phyloP scores from a whole-genome alignment of 805 yeast genomes.

The Candida tallmaniae region DNA sequence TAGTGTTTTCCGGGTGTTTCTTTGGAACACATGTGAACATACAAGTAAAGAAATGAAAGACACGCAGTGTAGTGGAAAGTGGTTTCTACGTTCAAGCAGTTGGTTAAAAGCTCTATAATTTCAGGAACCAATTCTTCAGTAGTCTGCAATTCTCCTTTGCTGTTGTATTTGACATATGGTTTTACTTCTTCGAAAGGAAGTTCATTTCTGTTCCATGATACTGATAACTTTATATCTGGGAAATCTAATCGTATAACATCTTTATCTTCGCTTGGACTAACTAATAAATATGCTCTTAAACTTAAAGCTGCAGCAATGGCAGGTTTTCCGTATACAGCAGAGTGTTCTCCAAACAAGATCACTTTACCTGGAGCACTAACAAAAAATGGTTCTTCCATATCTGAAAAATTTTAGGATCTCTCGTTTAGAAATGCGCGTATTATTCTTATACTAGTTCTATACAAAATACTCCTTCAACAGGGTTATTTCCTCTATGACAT shows the following conservation, averaged over 20 bases:
- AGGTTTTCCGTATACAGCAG: constrained; percentile 90
- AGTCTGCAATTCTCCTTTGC: constrained; percentile 14
- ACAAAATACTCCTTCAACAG: constrained; percentile 28
- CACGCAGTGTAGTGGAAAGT: constrained; percentile 74
- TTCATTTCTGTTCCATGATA: constrained; percentile 56
- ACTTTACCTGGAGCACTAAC: constrained; percentile 97
- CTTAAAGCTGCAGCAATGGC: constrained; percentile 95
- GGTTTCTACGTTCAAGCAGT: constrained; percentile 42
- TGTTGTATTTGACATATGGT: constrained; percentile 13
- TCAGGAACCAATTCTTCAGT: constrained; percentile 59
- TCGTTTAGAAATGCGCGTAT: no score
- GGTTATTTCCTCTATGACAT: constrained; percentile 33
- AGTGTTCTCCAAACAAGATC: constrained; percentile 93
- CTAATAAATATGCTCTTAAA: constrained; percentile 75
- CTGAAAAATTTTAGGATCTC: not conserved
- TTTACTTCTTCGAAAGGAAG: constrained; percentile 55
- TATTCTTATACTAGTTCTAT: not conserved
- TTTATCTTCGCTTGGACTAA: constrained; percentile 41
- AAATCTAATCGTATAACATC: constrained; percentile 59
- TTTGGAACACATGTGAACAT: constrained; percentile 50
- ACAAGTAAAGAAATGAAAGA: constrained; percentile 76
- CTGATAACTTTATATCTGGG: constrained; percentile 72
- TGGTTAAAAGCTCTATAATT: constrained; percentile 46
- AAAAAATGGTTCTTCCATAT: constrained; percentile 36
- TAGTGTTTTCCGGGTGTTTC: constrained; percentile 50